These are phyloP conservation scores for Rasamsonia emersonii DNA, from an alignment of 2,329 filamentous ascomycete species.

Conservation along the genomic window DNA sequence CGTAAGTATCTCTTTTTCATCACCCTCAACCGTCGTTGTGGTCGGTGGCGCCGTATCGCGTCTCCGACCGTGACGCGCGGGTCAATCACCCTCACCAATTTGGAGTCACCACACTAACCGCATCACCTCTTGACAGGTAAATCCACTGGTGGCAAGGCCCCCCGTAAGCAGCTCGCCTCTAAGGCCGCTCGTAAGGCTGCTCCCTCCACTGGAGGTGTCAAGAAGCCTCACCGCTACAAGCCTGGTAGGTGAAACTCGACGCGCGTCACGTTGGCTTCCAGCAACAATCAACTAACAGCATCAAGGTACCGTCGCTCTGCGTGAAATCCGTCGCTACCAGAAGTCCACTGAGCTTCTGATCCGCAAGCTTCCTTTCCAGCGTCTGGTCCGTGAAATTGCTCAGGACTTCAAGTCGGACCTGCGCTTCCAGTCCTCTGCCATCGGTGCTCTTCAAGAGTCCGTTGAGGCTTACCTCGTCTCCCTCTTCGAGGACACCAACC, in stretches of 20 bases:
- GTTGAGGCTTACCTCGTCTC: constrained; percentile 98
- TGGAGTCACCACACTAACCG: constrained; percentile 22
- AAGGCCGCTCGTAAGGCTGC: constrained; percentile 98
- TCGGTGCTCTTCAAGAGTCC: constrained; percentile 94
- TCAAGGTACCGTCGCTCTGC: constrained; percentile 78
- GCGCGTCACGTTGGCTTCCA: neutral
- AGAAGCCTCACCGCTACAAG: constrained; percentile 90
- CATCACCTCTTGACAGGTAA: constrained; percentile 47
- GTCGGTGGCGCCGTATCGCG: constrained; percentile 10
- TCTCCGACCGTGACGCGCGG: constrained; percentile 10
- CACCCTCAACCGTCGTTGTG: constrained; percentile 14
- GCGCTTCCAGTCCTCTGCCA: constrained; percentile 96
- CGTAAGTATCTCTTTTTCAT: constrained; percentile 31
- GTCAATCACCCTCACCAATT: too few species aligned
- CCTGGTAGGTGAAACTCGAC: constrained; percentile 57
- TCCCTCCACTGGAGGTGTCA: constrained; percentile 92
- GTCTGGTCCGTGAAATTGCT: constrained; percentile 92
- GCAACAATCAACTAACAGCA: constrained; percentile 4
- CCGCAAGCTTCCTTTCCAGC: constrained; percentile 95
- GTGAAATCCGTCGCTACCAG: constrained; percentile 98
- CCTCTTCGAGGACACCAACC: constrained; percentile 96
- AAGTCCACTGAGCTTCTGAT: constrained; percentile 94
- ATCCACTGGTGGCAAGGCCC: constrained; percentile 64
- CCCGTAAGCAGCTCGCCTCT: constrained; percentile 94
- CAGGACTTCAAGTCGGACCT: constrained; percentile 93